These are phyloP conservation scores for Aspergillus texensis DNA, from an alignment of 2,329 filamentous ascomycete species.

Conservation along the genomic window DNA sequence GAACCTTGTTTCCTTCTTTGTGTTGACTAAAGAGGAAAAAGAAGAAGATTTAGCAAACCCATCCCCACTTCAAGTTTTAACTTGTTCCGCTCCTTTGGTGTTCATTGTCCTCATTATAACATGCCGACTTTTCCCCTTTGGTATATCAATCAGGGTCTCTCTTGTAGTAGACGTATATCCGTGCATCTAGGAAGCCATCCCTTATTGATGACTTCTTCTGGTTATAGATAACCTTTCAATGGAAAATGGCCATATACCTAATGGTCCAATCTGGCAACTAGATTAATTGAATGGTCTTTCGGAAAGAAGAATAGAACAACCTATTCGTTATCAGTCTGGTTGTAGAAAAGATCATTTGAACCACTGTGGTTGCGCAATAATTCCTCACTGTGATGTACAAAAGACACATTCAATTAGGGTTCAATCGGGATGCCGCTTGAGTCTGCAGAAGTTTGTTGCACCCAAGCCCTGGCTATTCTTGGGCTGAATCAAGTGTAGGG, in stretches of 20 bases:
- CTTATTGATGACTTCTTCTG: not conserved
- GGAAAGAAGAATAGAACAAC: not conserved
- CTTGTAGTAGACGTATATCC: not conserved
- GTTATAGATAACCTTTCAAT: not conserved
- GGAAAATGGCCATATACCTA: not conserved
- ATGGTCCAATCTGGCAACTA: not conserved
- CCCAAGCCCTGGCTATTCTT: not conserved
- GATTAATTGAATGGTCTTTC: not conserved
- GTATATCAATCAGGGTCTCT: conserved; percentile 13
- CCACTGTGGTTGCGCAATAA: not conserved
- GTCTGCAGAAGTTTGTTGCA: not conserved
- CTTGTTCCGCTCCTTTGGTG: not conserved
- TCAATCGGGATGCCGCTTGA: not conserved
- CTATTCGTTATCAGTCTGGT: not conserved
- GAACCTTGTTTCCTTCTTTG: not conserved
- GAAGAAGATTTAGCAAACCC: not conserved
- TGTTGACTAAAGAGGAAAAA: not conserved
- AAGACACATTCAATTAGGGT: not conserved
- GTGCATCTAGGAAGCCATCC: not conserved
- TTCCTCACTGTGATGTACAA: not conserved
- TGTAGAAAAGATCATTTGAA: not conserved
- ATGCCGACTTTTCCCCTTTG: conserved; percentile 15
- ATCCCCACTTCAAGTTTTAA: not conserved
- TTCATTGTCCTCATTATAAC: conserved; percentile 10
- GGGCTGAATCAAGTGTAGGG: not conserved